phyloP scores from a whole-genome alignment of 2,329 filamentous ascomycete species.

The Ophiostoma novo-ulmi region DNA sequence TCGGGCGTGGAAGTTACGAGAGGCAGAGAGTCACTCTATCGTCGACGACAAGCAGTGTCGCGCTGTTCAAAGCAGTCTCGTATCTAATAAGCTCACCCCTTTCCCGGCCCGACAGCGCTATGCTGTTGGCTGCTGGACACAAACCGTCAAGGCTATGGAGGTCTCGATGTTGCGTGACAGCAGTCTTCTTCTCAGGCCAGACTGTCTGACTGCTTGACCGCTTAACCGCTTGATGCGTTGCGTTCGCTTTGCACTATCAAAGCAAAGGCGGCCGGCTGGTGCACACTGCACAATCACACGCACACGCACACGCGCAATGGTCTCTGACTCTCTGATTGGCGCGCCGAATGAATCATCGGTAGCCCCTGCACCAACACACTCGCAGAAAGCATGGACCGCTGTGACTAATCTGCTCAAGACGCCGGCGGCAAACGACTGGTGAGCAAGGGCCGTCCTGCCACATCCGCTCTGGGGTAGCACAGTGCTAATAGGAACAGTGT shows the following conservation, averaged over 20 bases:
- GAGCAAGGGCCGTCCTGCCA: background rate
- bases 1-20: no score
- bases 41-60: no score
- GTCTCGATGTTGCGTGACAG: background rate
- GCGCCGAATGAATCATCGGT: background rate
- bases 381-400: background rate
- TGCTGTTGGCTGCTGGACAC: no score
- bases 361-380: background rate
- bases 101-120: no score
- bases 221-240: background rate
- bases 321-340: no score
- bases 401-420: background rate
- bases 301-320: no score
- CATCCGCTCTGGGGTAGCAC: background rate
- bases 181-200: no score
- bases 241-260: no score
- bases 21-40: no score
- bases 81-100: no score
- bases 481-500: background rate
- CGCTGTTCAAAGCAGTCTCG: no score
- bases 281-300: background rate
- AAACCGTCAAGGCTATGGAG: no score
- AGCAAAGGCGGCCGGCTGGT: background rate
- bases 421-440: conserved; percentile 11
- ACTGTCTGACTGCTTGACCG: background rate